Evolutionary conservation across 352 stramenopile genomes (phyloP).

Genomic region (Peronosclerospora sorghi): DNA sequence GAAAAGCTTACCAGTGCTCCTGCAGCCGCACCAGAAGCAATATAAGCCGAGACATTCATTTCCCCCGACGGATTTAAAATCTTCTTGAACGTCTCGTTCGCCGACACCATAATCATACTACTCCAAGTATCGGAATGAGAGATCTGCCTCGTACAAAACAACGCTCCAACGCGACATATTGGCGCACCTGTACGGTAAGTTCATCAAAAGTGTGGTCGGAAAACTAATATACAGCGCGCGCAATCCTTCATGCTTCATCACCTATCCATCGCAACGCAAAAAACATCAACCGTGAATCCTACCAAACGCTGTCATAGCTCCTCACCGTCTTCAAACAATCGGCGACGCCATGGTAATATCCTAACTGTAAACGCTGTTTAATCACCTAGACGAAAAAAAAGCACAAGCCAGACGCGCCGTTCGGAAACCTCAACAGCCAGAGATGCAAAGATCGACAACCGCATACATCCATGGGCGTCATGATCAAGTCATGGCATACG

Average conservation of each 20-base stretch:
- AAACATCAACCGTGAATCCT: not conserved
- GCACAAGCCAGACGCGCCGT: not conserved
- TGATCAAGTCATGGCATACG: conserved; percentile 95
- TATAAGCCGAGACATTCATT: conserved; percentile 85
- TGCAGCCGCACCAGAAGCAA: conserved; percentile 89
- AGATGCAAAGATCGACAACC: not conserved
- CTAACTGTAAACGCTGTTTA: conserved; percentile 98
- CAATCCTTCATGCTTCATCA: conserved; percentile 65
- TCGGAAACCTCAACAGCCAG: not conserved
- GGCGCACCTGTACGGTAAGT: conserved; percentile 92
- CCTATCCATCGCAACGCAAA: conserved; percentile 20
- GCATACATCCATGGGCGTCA: conserved; percentile 95
- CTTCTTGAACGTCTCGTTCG: conserved; percentile 96
- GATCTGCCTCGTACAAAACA: not conserved
- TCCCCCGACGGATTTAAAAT: conserved; percentile 80
- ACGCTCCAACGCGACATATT: not conserved
- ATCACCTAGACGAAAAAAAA: conserved; percentile 77
- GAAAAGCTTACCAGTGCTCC: conserved; percentile 73
- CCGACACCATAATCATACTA: conserved; percentile 96
- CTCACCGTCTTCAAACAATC: conserved; percentile 83
- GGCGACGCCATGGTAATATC: conserved; percentile 90
- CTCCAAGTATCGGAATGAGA: not conserved
- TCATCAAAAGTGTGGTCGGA: conserved; percentile 96
- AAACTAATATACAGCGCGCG: conserved; percentile 91
- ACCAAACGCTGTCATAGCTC: not conserved